Percentiles rank a stretch among this genome's conserved stretches.
Evolutionary conservation across 768 basidiomycete genomes (phyloP).

Genomic region (Lyophyllum decastes): DNA sequence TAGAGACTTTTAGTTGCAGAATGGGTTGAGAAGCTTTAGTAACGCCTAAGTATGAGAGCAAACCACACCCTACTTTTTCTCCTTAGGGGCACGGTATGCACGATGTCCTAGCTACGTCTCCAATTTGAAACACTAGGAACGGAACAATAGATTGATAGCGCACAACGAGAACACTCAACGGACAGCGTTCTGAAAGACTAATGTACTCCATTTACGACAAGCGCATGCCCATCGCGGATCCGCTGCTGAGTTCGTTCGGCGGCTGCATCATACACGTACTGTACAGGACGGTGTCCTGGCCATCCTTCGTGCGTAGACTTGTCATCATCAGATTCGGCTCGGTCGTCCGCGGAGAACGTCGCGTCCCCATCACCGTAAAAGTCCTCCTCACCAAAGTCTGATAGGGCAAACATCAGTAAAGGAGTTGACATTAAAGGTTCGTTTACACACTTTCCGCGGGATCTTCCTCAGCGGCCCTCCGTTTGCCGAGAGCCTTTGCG

Average conservation of each 20-base stretch:
- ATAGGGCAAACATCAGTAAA: neutral
- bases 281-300: conserved; percentile 49
- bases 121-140: too few relatives aligned
- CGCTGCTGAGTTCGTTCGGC: conserved; percentile 75
- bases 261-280: conserved; percentile 91
- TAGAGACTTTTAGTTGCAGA: too few relatives aligned
- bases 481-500: conserved; percentile 88
- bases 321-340: conserved; percentile 50
- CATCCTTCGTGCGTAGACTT: conserved; percentile 23
- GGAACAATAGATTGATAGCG: neutral
- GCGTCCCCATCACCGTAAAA: conserved; percentile 45
- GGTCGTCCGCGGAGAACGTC: conserved; percentile 32
- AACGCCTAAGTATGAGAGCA: too few relatives aligned
- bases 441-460: conserved; percentile 45
- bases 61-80: too few relatives aligned
- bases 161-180: neutral
- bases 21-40: too few relatives aligned
- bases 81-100: too few relatives aligned
- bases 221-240: conserved; percentile 42
- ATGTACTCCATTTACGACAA: conserved; percentile 48
- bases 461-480: conserved; percentile 58
- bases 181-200: conserved; percentile 20
- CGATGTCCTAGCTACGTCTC: too few relatives aligned
- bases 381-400: conserved; percentile 55
- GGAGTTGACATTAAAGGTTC: neutral